Evolutionary conservation across 1,284 basidiomycete species (phyloP), one percentile per base, ranked within the genome.

Genomic region (Fereydounia khargensis): DNA sequence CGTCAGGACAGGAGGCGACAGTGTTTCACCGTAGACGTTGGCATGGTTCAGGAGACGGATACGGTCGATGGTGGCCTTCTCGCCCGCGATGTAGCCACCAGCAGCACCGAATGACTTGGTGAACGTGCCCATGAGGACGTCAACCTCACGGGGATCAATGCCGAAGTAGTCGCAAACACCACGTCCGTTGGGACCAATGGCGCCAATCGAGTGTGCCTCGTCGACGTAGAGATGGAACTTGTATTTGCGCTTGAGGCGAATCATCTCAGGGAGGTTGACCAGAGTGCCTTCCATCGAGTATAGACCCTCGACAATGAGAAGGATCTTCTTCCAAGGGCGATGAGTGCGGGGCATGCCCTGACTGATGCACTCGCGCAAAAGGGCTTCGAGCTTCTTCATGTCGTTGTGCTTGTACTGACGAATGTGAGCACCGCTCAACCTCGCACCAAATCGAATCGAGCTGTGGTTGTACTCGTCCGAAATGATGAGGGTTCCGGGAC

Each of bases 141-240:
- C 94, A 52, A 97, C 82, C 25, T 82, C 81, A 9, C 81, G 81
- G 3, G 92, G 91, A 68, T 89, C 81, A 54, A 97, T 79, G 46
- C 85, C 85, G 77, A 94, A 99, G 80, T 96, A 99, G 77, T 99
- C 92, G 51, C 86, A 86, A 4, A 98, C 89, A 59, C 94, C 94
- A 35, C 94, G 88, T 8, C 94, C 94, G 64, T 88, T 83, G 7
- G 91, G 89, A 25, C 94, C 94, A 30, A 98, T 82, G 1, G 91
- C 94, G 54, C 95, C 94, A 62, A 98, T 85, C 3, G 94, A 97
- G 77, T 99, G 94, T 0, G 94, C 94, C 79, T 99, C 94, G 74
- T 99, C 94, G 43, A 98, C 80, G 76, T 89, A 98, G 34, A 98
- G 79, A 78, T 92, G 90, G 79, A 98, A 98, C 91, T 97, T 98